These are phyloP conservation scores for Colletotrichum acutatum DNA, from an alignment of 2,329 filamentous ascomycete genomes.

Conservation along the genomic window DNA sequence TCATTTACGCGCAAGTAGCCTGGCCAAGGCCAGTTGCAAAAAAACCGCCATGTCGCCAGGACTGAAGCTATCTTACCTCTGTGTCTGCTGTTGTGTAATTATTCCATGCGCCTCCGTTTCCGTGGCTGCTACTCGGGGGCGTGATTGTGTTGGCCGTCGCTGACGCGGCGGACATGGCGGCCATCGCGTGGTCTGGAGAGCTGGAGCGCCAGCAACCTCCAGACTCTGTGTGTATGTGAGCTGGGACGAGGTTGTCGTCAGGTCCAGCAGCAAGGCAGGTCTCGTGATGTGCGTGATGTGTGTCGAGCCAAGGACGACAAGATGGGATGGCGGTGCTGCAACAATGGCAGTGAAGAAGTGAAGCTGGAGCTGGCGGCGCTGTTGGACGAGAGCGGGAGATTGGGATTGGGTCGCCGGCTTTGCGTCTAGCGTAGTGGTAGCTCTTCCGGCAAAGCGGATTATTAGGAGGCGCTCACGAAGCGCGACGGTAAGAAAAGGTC, in stretches of 20 bases:
- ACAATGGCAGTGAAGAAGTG: constrained; percentile 6
- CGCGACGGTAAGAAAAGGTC: constrained; percentile 10
- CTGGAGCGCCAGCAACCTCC: constrained; percentile 33
- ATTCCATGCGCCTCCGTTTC: constrained; percentile 59
- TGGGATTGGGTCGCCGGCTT: constrained; percentile 21
- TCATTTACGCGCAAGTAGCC: neutral
- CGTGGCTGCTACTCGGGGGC: constrained; percentile 61
- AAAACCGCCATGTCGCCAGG: neutral
- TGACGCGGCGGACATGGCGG: constrained; percentile 62
- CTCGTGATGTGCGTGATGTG: constrained; percentile 11
- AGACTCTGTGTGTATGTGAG: constrained; percentile 10
- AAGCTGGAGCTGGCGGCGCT: constrained; percentile 12
- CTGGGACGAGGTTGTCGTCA: neutral
- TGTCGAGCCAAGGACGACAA: constrained; percentile 23
- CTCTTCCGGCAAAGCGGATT: constrained; percentile 28
- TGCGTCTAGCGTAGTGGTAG: constrained; percentile 18
- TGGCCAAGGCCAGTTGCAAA: neutral
- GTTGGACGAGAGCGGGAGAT: constrained; percentile 13
- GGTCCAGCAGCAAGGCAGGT: neutral
- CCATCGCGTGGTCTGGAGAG: constrained; percentile 51
- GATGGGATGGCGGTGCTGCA: constrained; percentile 11
- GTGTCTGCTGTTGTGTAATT: constrained; percentile 43
- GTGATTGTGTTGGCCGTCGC: constrained; percentile 59
- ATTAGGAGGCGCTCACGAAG: constrained; percentile 32
- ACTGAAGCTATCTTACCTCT: constrained; percentile 48